Evolutionary conservation across 768 basidiomycete species (phyloP).

Genomic region (Agaricus subrufescens): DNA sequence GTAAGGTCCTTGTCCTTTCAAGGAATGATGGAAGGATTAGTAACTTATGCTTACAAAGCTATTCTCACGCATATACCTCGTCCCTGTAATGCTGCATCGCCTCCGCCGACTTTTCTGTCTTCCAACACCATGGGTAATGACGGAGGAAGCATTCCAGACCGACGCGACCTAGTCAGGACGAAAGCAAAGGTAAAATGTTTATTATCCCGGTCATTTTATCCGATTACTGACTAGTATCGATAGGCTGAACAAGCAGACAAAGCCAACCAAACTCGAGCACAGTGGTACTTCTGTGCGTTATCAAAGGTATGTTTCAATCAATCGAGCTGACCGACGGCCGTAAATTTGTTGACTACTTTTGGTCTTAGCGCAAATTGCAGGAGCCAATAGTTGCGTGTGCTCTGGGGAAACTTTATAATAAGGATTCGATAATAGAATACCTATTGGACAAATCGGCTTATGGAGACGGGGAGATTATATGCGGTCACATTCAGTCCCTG

Average conservation of each 20-base stretch:
- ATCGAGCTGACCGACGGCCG: background rate
- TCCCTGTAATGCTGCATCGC: background rate
- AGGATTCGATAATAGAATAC: conserved; percentile 89
- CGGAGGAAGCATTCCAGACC: conserved; percentile 84
- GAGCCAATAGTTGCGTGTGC: conserved; percentile 90
- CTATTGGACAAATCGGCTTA: conserved; percentile 78
- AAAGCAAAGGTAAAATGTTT: conserved; percentile 55
- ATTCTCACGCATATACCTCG: background rate
- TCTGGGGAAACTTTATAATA: conserved; percentile 94
- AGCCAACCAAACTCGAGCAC: conserved; percentile 81
- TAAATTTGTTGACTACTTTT: background rate
- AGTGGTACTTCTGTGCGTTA: conserved; percentile 91
- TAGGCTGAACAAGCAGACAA: conserved; percentile 87
- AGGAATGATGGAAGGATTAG: no score
- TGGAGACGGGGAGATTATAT: conserved; percentile 90
- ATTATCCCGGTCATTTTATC: background rate
- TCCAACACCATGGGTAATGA: conserved; percentile 70
- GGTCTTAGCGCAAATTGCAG: conserved; percentile 65
- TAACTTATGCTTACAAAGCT: background rate
- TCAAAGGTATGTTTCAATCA: conserved; percentile 65
- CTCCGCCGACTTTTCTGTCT: background rate
- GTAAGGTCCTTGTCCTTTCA: no score
- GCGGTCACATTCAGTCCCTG: conserved; percentile 84
- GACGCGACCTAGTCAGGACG: conserved; percentile 70
- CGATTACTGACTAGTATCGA: background rate